These are phyloP conservation scores for Mucor mucedo DNA, from an alignment of 371 early-diverging fungal genomes.

Conservation along the genomic window DNA sequence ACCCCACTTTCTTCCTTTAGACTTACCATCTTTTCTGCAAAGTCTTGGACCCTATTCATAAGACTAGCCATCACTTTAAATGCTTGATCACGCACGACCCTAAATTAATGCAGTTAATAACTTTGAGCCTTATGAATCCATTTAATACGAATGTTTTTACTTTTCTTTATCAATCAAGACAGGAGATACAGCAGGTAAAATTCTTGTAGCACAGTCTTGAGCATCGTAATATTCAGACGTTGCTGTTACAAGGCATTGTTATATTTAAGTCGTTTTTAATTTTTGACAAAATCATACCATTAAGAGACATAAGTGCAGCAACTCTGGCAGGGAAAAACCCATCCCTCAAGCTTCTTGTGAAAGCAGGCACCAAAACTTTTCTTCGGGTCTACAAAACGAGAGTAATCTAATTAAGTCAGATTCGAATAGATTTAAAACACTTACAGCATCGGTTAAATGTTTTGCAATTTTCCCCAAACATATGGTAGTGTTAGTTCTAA, in stretches of 20 bases:
- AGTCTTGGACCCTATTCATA: constrained; percentile 66
- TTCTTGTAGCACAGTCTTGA: constrained; percentile 70
- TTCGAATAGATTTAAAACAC: constrained; percentile 11
- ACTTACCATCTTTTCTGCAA: constrained; percentile 67
- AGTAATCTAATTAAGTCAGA: neutral
- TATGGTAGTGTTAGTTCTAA: constrained; percentile 93
- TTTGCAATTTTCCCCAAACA: constrained; percentile 90
- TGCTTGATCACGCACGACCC: constrained; percentile 82
- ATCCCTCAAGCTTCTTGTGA: constrained; percentile 84
- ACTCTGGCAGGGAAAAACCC: constrained; percentile 90
- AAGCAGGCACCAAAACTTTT: constrained; percentile 82
- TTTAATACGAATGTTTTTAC: constrained; percentile 33
- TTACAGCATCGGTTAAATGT: constrained; percentile 71
- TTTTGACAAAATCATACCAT: constrained; percentile 48
- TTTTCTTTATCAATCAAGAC: constrained; percentile 88
- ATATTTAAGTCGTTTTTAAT: neutral
- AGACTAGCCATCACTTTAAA: constrained; percentile 74
- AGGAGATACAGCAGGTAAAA: constrained; percentile 79
- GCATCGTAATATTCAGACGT: constrained; percentile 75
- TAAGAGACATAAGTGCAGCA: constrained; percentile 87
- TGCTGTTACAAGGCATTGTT: constrained; percentile 43
- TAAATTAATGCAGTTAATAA: constrained; percentile 15
- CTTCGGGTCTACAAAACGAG: constrained; percentile 58
- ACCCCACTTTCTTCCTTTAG: too few species aligned
- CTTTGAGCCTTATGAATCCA: neutral